Percentiles rank a stretch among this genome's conserved stretches.
Evolutionary conservation across 495 filamentous ascomycete species (phyloP).

Genomic region (Arthonia radiata): DNA sequence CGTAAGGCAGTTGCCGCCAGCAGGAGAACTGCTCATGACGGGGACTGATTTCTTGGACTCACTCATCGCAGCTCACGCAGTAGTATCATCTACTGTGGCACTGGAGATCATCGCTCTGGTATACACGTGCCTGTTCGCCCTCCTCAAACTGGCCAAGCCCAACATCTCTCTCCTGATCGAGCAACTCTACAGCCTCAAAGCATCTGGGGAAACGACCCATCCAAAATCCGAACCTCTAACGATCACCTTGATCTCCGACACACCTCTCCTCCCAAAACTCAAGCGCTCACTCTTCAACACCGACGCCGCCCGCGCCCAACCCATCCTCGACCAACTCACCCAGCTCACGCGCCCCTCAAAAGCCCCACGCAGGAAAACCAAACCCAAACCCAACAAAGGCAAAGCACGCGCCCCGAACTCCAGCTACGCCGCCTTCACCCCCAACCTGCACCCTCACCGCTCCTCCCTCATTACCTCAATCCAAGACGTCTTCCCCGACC

Average conservation of each 20-base stretch:
- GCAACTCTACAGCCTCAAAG: constrained; percentile 58
- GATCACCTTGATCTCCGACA: constrained; percentile 35
- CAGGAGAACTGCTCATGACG: constrained; percentile 39
- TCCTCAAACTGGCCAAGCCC: constrained; percentile 36
- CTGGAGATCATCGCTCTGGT: constrained; percentile 39
- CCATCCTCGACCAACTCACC: constrained; percentile 26
- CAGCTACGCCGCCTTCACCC: constrained; percentile 16
- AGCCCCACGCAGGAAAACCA: constrained; percentile 15
- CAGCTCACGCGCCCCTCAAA: constrained; percentile 23
- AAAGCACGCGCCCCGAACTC: constrained; percentile 32
- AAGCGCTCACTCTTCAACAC: constrained; percentile 10
- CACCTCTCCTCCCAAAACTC: constrained; percentile 20
- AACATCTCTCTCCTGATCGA: constrained; percentile 53
- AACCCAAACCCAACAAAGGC: constrained; percentile 37
- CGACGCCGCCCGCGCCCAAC: constrained; percentile 25
- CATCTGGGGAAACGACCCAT: constrained; percentile 23
- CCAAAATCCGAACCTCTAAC: constrained; percentile 28
- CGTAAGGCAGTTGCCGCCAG: constrained; percentile 24
- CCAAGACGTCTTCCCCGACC: constrained; percentile 77
- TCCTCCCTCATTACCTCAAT: constrained; percentile 68
- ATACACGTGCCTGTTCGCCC: constrained; percentile 44
- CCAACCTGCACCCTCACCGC: constrained; percentile 52
- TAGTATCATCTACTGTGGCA: constrained; percentile 29
- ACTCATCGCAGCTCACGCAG: constrained; percentile 36
- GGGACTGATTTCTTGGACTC: constrained; percentile 73